Conservation (phyloP, 768 basidiomycete species). For the Leccinellum rugosiceps region DNA sequence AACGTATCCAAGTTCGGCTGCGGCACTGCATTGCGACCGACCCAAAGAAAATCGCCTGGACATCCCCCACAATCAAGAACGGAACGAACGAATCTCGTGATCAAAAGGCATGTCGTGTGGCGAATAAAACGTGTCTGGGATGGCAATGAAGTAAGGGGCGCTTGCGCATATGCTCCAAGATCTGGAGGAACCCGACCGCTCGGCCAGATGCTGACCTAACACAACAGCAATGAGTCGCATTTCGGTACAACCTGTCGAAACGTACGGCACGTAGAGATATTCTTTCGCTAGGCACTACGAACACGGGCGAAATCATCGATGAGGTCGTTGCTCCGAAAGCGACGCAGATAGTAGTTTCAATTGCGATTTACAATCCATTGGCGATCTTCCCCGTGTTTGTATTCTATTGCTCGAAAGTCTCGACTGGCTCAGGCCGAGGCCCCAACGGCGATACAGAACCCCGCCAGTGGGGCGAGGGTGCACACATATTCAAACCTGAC, state of each 20-base stretch:
- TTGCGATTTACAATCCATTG: neutral
- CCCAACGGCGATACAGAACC: no score
- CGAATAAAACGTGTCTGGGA: constrained; percentile 89
- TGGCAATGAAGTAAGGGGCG: constrained; percentile 86
- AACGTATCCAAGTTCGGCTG: constrained; percentile 82
- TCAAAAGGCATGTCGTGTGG: constrained; percentile 94
- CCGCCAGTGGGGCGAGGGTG: no score
- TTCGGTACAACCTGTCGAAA: neutral
- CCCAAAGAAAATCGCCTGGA: constrained; percentile 54
- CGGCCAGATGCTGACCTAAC: constrained; percentile 83
- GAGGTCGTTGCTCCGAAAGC: neutral
- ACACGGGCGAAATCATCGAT: neutral
- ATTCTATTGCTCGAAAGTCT: neutral
- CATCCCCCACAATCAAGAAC: constrained; percentile 85
- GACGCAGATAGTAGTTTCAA: neutral
- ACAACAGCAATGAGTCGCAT: neutral
- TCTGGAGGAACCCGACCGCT: constrained; percentile 97
- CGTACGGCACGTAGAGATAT: neutral
- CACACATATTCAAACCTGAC: no score
- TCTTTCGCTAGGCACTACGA: neutral
- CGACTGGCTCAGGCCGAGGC: no score
- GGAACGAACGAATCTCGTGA: constrained; percentile 38
- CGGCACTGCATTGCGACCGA: constrained; percentile 85
- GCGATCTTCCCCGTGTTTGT: neutral
- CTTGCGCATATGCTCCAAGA: constrained; percentile 92